Evolutionary conservation across 768 basidiomycete species (phyloP), one percentile per base, ranked within the genome.

Genomic region (Lanmaoa pseudosensibilis): DNA sequence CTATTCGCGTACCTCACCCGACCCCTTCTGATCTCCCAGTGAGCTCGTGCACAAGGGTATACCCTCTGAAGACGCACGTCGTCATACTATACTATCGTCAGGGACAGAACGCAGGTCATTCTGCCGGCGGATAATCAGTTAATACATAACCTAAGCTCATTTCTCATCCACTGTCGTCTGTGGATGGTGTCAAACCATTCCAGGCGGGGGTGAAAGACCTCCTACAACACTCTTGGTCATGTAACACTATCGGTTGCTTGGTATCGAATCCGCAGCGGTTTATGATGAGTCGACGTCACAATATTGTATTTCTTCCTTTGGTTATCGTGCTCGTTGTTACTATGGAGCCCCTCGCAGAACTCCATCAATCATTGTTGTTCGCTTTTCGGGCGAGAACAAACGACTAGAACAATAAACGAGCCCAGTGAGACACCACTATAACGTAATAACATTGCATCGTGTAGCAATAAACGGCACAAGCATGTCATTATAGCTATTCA

Each of bases 61-160:
- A 71, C 71, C 63, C 59, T 51, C 59, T 52, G 19, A 47, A 49
- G 64, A 60, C 55, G 41, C 59, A 54, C 51, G 43, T 34, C 56
- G 56, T 65, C 65, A 55, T 73, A 71, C 50, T 57, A 65, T 71
- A 71, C 60, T 52, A 66, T 62, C 61, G 46, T 58, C 65, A 55
- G 43, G 46, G 59, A 58, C 65, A 64, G 60, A 68, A 59, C 50
- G 61, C 70, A 51, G 70, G 65, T 51, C 71, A 41, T 56, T 70
- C 69, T 67, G 69, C 62, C 52, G 47, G 36, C 59, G 55, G 61
- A 68, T 72, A 65, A 69, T 63, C 60, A 59, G 34, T 61, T 51
- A 73, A 73, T 70, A 47, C 59, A 59, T 70, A 72, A 51, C 59
- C 61, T 73, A 65, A 65, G 53, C 56, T 59, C 62, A 60, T 64